phyloP scores from a whole-genome alignment of 2,329 filamentous ascomycete genomes.

The Shiraia sp. region DNA sequence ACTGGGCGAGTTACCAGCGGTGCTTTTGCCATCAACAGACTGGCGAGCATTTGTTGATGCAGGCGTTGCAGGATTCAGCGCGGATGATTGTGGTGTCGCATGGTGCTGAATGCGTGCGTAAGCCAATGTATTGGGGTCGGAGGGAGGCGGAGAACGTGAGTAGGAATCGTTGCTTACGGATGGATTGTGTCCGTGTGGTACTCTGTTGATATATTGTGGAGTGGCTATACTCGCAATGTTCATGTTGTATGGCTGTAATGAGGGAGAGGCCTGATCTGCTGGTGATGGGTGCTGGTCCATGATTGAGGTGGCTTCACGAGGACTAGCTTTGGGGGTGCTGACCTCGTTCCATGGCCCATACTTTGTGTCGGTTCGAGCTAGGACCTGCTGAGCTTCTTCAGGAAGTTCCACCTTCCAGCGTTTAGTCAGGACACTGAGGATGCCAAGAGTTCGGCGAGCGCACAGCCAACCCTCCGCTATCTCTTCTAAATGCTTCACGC shows the following conservation, averaged over 20 bases:
- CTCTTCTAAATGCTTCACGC: slow-evolving; percentile 88
- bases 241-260: slow-evolving; percentile 37
- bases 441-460: slow-evolving; percentile 80
- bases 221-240: slow-evolving; percentile 27
- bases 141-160: slow-evolving; percentile 35
- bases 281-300: slow-evolving; percentile 22
- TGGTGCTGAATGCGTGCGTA: slow-evolving; percentile 38
- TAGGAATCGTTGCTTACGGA: slow-evolving; percentile 27
- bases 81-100: slow-evolving; percentile 15
- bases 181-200: slow-evolving; percentile 18
- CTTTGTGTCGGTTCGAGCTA: slow-evolving; percentile 78
- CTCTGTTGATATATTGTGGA: slow-evolving; percentile 29
- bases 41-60: slow-evolving; percentile 27
- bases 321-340: slow-evolving; percentile 28
- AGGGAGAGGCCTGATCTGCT: slow-evolving; percentile 26
- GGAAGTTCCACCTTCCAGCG: slow-evolving; percentile 90
- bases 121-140: slow-evolving; percentile 33
- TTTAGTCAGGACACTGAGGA: slow-evolving; percentile 80
- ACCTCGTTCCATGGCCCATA: slow-evolving; percentile 66
- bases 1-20: slow-evolving; percentile 48
- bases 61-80: slow-evolving; percentile 24
- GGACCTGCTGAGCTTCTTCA: slow-evolving; percentile 74
- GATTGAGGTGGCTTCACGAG: slow-evolving; percentile 19
- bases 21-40: slow-evolving; percentile 31
- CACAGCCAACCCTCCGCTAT: slow-evolving; percentile 95